Evolutionary conservation across 129 eudicot species (phyloP).

Genomic region (Chrysanthemum makinoi): DNA sequence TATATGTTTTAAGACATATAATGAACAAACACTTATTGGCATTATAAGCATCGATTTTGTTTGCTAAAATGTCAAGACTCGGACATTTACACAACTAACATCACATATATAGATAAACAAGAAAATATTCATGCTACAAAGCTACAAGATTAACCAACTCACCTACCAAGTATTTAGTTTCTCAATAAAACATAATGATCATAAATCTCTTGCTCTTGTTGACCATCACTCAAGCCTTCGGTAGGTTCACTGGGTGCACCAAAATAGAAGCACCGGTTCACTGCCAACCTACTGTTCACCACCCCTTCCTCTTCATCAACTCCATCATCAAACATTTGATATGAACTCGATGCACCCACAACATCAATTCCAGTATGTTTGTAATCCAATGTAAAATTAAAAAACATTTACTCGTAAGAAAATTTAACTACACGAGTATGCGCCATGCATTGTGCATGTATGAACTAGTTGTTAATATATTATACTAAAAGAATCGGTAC

Average conservation of each 20-base stretch:
- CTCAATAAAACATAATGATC: constrained; percentile 35
- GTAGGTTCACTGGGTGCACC: constrained; percentile 34
- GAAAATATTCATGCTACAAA: not conserved
- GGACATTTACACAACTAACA: constrained; percentile 9
- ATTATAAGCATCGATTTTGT: not conserved
- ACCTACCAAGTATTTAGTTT: constrained; percentile 21
- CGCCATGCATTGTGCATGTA: too few relatives aligned
- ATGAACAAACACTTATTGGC: not conserved
- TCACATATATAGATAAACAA: constrained; percentile 16
- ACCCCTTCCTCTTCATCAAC: constrained; percentile 40
- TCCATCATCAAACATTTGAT: constrained; percentile 38
- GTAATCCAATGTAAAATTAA: constrained; percentile 21
- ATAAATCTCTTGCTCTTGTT: constrained; percentile 35
- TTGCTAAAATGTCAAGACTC: constrained; percentile 9
- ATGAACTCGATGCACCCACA: constrained; percentile 47
- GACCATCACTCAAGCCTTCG: constrained; percentile 21
- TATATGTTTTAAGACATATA: not conserved
- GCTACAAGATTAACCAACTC: constrained; percentile 11
- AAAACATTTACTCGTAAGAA: too few relatives aligned
- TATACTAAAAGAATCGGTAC: too few relatives aligned
- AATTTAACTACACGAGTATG: too few relatives aligned
- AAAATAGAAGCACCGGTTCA: constrained; percentile 58
- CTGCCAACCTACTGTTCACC: constrained; percentile 44
- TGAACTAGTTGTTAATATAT: too few relatives aligned
- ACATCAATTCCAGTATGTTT: constrained; percentile 34